Conservation (phyloP, 805 yeast species). For the Candida morakotiae region DNA sequence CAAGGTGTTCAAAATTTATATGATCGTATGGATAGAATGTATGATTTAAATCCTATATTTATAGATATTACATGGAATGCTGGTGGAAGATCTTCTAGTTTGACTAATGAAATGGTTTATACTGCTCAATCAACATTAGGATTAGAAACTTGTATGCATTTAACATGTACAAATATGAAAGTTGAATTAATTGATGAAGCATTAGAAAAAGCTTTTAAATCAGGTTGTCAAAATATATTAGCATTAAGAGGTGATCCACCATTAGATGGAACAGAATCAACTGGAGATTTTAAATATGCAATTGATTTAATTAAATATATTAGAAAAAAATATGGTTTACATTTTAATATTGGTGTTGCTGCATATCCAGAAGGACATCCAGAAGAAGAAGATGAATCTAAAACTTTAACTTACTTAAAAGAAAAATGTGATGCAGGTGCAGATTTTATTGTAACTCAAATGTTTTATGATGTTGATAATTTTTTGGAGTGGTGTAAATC, state of each 20-base stretch:
- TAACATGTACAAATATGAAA: constrained; percentile 96
- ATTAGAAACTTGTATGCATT: constrained; percentile 94
- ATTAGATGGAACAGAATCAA: constrained; percentile 62
- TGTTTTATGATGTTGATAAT: constrained; percentile 91
- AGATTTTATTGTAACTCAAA: constrained; percentile 88
- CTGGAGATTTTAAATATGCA: constrained; percentile 86
- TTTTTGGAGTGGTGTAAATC: constrained; percentile 78
- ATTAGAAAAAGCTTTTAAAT: constrained; percentile 72
- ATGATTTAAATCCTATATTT: constrained; percentile 83
- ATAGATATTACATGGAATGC: constrained; percentile 99
- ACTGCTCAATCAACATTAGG: constrained; percentile 89
- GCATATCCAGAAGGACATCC: constrained; percentile 98
- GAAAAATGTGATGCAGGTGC: constrained; percentile 95
- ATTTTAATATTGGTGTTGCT: constrained; percentile 93
- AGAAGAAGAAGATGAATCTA: constrained; percentile 60
- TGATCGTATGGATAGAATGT: constrained; percentile 98
- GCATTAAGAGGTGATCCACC: constrained; percentile 98
- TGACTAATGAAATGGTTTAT: constrained; percentile 88
- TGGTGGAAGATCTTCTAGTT: constrained; percentile 80
- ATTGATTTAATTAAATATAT: constrained; percentile 81
- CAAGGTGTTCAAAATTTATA: constrained; percentile 96
- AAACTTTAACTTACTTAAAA: constrained; percentile 58
- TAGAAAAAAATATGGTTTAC: constrained; percentile 71
- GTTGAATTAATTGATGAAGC: constrained; percentile 78
- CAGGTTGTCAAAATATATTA: constrained; percentile 93